A percentile compares a stretch with the other conserved stretches of the same genome.
Conservation (phyloP, 306 rosid genomes). For the Trifolium fragiferum region DNA sequence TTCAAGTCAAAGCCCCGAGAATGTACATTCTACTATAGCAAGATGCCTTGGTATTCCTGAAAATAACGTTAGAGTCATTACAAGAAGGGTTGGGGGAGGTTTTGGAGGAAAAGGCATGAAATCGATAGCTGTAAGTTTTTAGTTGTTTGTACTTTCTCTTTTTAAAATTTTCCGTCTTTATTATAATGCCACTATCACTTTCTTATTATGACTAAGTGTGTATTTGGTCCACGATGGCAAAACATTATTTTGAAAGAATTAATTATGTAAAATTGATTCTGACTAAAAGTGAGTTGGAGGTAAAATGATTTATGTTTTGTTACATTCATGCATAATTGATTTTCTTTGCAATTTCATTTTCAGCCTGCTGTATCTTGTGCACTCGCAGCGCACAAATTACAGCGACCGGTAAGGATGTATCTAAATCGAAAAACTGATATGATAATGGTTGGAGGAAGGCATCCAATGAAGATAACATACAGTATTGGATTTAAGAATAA, state of each 20-base stretch:
- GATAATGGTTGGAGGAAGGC: conserved; percentile 95
- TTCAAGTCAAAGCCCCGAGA: conserved; percentile 69
- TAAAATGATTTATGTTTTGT: not conserved
- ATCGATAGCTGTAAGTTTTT: conserved; percentile 70
- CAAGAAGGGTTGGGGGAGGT: conserved; percentile 95
- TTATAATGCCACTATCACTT: conserved; percentile 1
- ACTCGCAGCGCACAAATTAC: conserved; percentile 78
- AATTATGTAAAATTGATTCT: not conserved
- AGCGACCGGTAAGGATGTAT: conserved; percentile 70
- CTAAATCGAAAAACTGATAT: conserved; percentile 84
- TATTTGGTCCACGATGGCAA: too few relatives aligned
- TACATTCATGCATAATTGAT: not conserved
- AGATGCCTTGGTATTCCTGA: conserved; percentile 78
- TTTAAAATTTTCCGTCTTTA: not conserved
- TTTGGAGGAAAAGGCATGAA: conserved; percentile 75
- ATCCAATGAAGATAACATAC: conserved; percentile 87
- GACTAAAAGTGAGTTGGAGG: not conserved
- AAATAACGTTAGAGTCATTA: conserved; percentile 83
- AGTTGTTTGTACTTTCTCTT: conserved; percentile 45
- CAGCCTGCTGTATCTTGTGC: conserved; percentile 87
- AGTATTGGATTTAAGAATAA: conserved; percentile 75
- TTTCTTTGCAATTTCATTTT: conserved; percentile 3
- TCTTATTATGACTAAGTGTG: not conserved
- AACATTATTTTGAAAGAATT: not conserved
- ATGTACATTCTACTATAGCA: conserved; percentile 59